Evolutionary conservation across 768 basidiomycete species (phyloP).

Genomic region (Mycena crocata): DNA sequence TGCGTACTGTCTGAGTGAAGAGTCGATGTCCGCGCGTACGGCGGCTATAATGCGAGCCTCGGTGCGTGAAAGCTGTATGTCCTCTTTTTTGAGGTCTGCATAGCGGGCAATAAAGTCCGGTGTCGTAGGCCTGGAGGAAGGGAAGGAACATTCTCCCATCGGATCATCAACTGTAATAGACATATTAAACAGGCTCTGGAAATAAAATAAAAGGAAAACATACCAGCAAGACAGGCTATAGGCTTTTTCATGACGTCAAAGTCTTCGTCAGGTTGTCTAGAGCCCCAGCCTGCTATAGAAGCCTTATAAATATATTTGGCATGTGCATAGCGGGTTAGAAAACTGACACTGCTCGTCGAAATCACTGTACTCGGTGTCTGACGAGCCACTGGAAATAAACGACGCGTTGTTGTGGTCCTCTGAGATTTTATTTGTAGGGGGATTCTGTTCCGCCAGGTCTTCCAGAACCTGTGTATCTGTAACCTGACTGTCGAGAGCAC

Average conservation of each 20-base stretch:
- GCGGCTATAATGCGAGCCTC: not conserved
- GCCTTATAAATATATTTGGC: not conserved
- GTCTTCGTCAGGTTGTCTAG: not conserved
- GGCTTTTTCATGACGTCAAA: not conserved
- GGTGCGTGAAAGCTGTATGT: not conserved
- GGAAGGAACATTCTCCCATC: not conserved
- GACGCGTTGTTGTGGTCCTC: not conserved
- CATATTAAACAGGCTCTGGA: not conserved
- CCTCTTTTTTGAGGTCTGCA: not conserved
- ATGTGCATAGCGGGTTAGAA: not conserved
- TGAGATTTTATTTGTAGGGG: not conserved
- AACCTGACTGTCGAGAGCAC: constrained; percentile 19
- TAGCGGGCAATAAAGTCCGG: not conserved
- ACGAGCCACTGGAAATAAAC: not conserved
- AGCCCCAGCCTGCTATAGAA: not conserved
- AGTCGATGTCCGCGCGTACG: not conserved
- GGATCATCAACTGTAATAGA: not conserved
- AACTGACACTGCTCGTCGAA: not conserved
- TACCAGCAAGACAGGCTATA: not conserved
- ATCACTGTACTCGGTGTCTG: not conserved
- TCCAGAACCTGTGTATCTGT: not conserved
- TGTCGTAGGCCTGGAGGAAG: not conserved
- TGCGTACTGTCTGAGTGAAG: not conserved
- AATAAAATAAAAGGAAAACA: not conserved
- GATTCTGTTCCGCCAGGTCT: not conserved